Conservation (phyloP, 1,284 basidiomycete species). For the Ganoderma sp. region DNA sequence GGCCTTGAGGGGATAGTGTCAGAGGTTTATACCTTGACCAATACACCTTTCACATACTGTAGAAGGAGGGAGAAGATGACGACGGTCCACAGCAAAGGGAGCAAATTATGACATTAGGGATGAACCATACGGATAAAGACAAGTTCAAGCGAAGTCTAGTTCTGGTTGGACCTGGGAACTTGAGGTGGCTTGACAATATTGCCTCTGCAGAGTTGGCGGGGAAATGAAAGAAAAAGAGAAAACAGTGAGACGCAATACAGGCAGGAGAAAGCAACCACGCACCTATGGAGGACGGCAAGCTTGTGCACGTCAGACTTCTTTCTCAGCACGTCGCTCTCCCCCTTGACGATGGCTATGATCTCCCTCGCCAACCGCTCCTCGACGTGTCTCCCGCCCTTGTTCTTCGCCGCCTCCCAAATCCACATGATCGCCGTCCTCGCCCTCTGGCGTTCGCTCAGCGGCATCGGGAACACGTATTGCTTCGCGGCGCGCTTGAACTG, state of each 20-base stretch:
- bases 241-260: neutral
- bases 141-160: neutral
- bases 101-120: neutral
- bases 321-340: constrained; percentile 32
- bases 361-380: constrained; percentile 79
- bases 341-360: constrained; percentile 70
- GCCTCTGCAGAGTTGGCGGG: neutral
- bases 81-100: neutral
- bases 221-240: neutral
- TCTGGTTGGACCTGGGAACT: constrained; percentile 1
- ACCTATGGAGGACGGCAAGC: constrained; percentile 3
- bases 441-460: constrained; percentile 81
- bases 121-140: neutral
- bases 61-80: neutral
- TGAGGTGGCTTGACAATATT: neutral
- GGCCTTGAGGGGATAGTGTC: too few species aligned
- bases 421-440: constrained; percentile 68
- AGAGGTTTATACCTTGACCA: neutral
- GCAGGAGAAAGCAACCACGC: neutral
- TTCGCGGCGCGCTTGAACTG: constrained; percentile 65
- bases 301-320: constrained; percentile 38
- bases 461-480: constrained; percentile 65
- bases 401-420: constrained; percentile 67
- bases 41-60: too few species aligned
- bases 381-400: constrained; percentile 57